Evolutionary conservation across 2,329 filamentous ascomycete species (phyloP), one percentile per base, ranked within the genome.

Genomic region (Ophiostoma triangulosporum): DNA sequence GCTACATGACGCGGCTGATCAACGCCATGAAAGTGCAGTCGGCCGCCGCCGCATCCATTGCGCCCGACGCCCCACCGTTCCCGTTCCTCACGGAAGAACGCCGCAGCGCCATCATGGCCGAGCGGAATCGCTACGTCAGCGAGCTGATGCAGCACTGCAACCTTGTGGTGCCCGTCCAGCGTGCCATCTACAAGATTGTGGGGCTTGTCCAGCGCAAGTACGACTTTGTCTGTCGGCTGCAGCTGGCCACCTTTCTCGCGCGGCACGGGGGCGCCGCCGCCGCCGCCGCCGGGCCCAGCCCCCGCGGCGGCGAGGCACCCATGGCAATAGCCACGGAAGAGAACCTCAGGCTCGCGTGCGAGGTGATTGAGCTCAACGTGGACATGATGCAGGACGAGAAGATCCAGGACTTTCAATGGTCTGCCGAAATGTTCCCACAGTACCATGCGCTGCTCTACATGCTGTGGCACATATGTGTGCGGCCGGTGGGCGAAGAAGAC

Each of bases 131-230:
- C 53, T 63, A 69, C 9, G 66, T 78, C 2, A 70, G 77, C 52
- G 68, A 72, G 26, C 67, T 77, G 51, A 58, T 77, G 8, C 64
- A 66, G 53, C 63, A 75, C 51, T 73, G 69, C 56, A 75, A 78
- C 54, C 73, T 73, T 64, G 69, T 69, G 1, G 67, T 77, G 3
- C 76, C 76, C 24, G 33, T 59, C 14, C 65, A 66, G 51, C 59
- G 62, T 1, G 50, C 58, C 20, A 61, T 62, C 3, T 43, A 56
- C 5, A 53, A 62, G 14, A 59, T 64, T 15, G 54, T 57, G 4
- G 50, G 57, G 2, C 48, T 64, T 1, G 58, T 64, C 4, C 15
- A 59, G 27, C 49, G 54, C 36, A 67, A 66, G 56, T 50, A 60
- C 9, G 61, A 64, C 38, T 61, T 67, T 29, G 61, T 63, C 48